phyloP scores from a whole-genome alignment of 148 eudicot genomes.

The Chenopodium berlandieri region DNA sequence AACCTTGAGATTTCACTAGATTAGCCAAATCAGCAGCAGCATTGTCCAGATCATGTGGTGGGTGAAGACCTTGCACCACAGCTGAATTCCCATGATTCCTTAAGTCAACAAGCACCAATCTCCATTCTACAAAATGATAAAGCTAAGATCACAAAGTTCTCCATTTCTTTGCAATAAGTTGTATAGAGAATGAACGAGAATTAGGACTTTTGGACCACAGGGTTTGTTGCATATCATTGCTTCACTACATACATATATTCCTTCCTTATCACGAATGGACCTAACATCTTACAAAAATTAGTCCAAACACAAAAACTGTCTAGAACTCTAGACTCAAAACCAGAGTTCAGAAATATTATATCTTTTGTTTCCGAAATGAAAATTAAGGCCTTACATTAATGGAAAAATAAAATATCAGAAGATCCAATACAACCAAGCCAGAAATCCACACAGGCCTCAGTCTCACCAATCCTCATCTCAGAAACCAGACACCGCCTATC shows the following conservation, averaged over 20 bases:
- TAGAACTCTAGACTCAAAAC: too few species aligned
- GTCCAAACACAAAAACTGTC: too few species aligned
- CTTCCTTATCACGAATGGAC: too few species aligned
- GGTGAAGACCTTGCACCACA: conserved; percentile 50
- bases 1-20: conserved; percentile 65
- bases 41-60: conserved; percentile 75
- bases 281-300: too few species aligned
- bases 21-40: conserved; percentile 90
- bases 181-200: background rate
- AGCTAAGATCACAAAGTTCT: background rate
- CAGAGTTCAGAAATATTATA: too few species aligned
- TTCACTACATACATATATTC: background rate
- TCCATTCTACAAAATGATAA: conserved; percentile 57
- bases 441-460: background rate
- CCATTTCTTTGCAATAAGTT: background rate
- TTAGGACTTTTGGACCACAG: background rate
- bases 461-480: background rate
- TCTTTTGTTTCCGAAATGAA: too few species aligned
- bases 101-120: conserved; percentile 81
- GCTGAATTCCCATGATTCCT: conserved; percentile 91
- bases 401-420: too few species aligned
- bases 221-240: background rate
- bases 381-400: too few species aligned
- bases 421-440: background rate
- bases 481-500: background rate